A percentile compares a stretch with the other conserved stretches of the same genome.
Conservation (phyloP, 2,329 filamentous ascomycete genomes). For the Purpureocillium takamizusanense region DNA sequence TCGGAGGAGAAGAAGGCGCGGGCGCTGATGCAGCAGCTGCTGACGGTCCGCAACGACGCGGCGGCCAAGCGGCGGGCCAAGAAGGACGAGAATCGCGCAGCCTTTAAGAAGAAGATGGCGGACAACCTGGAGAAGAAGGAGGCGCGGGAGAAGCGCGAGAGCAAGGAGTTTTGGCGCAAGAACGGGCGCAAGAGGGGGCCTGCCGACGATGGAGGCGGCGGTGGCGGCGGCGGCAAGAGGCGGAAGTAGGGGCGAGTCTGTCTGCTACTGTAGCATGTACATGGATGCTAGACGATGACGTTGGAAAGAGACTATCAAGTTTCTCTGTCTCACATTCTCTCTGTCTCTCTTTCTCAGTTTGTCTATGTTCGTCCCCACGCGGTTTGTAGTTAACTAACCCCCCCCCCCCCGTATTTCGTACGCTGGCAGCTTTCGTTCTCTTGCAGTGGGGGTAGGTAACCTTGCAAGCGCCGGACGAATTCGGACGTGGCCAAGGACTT, state of each 20-base stretch:
- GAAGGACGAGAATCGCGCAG: slow-evolving; percentile 78
- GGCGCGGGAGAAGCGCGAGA: slow-evolving; percentile 81
- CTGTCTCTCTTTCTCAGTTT: no score
- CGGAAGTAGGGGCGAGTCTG: slow-evolving; percentile 19
- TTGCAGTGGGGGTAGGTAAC: no score
- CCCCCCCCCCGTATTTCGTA: no score
- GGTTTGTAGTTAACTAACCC: no score
- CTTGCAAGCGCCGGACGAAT: no score
- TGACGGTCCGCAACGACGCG: slow-evolving; percentile 84
- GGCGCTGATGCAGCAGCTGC: slow-evolving; percentile 85
- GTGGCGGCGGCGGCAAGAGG: slow-evolving; percentile 24
- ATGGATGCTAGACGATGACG: no score
- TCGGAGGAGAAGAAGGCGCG: slow-evolving; percentile 86
- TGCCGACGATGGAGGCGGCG: slow-evolving; percentile 28
- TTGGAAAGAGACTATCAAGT: no score
- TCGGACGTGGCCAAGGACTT: no score
- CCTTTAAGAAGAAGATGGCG: slow-evolving; percentile 74
- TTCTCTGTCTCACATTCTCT: no score
- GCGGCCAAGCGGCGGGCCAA: slow-evolving; percentile 71
- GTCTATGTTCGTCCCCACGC: no score
- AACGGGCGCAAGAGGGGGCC: slow-evolving; percentile 66
- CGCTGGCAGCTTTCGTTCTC: no score
- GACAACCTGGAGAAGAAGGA: slow-evolving; percentile 78
- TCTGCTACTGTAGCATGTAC: no score
- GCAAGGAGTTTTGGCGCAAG: slow-evolving; percentile 83